These are phyloP conservation scores for Starmerella stigmatis DNA, from an alignment of 805 yeast genomes.

Conservation along the genomic window DNA sequence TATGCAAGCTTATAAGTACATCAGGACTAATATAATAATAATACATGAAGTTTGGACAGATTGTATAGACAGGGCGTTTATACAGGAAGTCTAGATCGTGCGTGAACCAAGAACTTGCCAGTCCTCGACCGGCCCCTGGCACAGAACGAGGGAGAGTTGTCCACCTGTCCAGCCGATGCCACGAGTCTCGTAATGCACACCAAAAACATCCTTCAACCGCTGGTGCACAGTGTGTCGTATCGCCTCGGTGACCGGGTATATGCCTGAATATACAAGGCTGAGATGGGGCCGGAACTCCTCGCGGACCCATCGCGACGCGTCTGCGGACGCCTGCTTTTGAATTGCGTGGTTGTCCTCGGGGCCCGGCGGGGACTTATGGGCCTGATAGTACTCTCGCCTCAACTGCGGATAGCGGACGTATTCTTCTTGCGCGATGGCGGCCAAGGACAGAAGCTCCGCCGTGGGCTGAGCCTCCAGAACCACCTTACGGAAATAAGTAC, in stretches of 20 bases:
- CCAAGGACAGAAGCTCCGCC: conserved; percentile 42
- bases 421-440: conserved; percentile 33
- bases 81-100: conserved; percentile 3
- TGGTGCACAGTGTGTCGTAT: conserved; percentile 51
- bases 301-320: conserved; percentile 48
- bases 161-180: conserved; percentile 58
- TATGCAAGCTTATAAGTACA: not conserved
- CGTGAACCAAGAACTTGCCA: conserved; percentile 53
- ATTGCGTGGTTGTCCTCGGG: conserved; percentile 23
- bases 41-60: too few relatives aligned
- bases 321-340: conserved; percentile 30
- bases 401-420: conserved; percentile 28
- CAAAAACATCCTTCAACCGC: conserved; percentile 55
- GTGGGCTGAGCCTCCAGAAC: conserved; percentile 40
- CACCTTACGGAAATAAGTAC: conserved; percentile 44
- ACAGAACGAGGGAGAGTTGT: conserved; percentile 52
- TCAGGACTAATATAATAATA: conserved; percentile 1
- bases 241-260: conserved; percentile 58
- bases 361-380: conserved; percentile 15
- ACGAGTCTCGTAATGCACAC: conserved; percentile 34
- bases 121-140: conserved; percentile 60
- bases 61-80: too few relatives aligned
- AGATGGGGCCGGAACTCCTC: conserved; percentile 61
- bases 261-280: conserved; percentile 55
- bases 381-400: conserved; percentile 9